A percentile compares a stretch with the other conserved stretches of the same genome.
phyloP scores from a whole-genome alignment of 106 monocot species.

The Dactylorhiza incarnata region DNA sequence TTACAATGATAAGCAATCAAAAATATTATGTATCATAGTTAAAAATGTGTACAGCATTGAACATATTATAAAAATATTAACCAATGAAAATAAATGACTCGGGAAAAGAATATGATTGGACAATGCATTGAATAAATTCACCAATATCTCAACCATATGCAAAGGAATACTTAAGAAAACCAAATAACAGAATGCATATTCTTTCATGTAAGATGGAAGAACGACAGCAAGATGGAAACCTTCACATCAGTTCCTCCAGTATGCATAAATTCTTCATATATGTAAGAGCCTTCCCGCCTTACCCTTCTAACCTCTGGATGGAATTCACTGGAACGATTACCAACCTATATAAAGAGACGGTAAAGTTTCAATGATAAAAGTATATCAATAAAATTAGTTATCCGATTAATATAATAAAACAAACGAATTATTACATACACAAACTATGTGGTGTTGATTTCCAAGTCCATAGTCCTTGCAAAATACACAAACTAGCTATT shows the following conservation, averaged over 20 bases:
- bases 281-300: constrained; percentile 93
- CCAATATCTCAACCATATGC: background rate
- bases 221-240: constrained; percentile 28
- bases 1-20: too few species aligned
- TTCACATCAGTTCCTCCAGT: constrained; percentile 99
- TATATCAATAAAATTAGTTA: background rate
- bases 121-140: too few species aligned
- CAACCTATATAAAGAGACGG: constrained; percentile 38
- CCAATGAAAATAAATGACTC: too few species aligned
- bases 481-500: background rate
- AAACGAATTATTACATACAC: background rate
- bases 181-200: background rate
- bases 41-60: too few species aligned
- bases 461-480: background rate
- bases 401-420: background rate
- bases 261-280: constrained; percentile 99
- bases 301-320: constrained; percentile 94
- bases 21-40: too few species aligned
- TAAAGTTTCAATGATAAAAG: background rate
- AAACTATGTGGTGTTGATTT: background rate
- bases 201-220: background rate
- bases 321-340: constrained; percentile 97
- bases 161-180: background rate
- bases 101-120: too few species aligned
- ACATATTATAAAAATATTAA: too few species aligned